phyloP scores from a whole-genome alignment of 2,329 filamentous ascomycete species.

The Aspergillus hortae region DNA sequence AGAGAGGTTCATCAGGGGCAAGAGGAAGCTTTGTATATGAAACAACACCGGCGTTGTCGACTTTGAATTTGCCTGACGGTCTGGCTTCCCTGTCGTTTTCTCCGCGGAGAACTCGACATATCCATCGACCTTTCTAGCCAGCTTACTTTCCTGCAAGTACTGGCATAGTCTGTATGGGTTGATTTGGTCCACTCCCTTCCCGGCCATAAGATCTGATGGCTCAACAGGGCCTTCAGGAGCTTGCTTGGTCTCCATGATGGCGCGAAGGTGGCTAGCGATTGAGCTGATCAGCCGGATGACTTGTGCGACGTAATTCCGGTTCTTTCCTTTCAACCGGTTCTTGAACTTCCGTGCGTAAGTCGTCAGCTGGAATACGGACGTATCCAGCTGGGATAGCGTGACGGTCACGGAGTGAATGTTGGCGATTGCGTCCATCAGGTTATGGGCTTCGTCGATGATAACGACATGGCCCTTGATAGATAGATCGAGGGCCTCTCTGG shows the following conservation, averaged over 20 bases:
- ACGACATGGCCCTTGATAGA: slow-evolving; percentile 83
- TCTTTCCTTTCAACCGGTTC: slow-evolving; percentile 83
- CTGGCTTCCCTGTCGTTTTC: slow-evolving; percentile 48
- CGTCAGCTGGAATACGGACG: slow-evolving; percentile 70
- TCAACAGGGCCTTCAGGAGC: slow-evolving; percentile 65
- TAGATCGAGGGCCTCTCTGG: slow-evolving; percentile 81
- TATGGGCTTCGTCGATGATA: slow-evolving; percentile 97
- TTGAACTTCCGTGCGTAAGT: slow-evolving; percentile 84
- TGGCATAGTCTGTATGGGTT: slow-evolving; percentile 84
- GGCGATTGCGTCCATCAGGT: slow-evolving; percentile 91
- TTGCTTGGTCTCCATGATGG: slow-evolving; percentile 39
- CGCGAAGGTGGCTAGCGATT: slow-evolving; percentile 65
- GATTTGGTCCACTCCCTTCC: slow-evolving; percentile 90
- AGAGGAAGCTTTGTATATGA: slow-evolving; percentile 66
- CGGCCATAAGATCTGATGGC: slow-evolving; percentile 67
- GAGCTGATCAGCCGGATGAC: slow-evolving; percentile 80
- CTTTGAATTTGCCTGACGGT: slow-evolving; percentile 24
- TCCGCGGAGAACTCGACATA: slow-evolving; percentile 67
- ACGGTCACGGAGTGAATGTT: slow-evolving; percentile 80
- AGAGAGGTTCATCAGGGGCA: slow-evolving; percentile 82
- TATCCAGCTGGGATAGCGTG: slow-evolving; percentile 66
- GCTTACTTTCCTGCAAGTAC: slow-evolving; percentile 86
- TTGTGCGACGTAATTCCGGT: slow-evolving; percentile 86
- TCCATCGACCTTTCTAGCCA: slow-evolving; percentile 91
- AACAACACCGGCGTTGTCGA: slow-evolving; percentile 54